phyloP scores from a whole-genome alignment of 768 basidiomycete genomes.

The Mycena vitilis region DNA sequence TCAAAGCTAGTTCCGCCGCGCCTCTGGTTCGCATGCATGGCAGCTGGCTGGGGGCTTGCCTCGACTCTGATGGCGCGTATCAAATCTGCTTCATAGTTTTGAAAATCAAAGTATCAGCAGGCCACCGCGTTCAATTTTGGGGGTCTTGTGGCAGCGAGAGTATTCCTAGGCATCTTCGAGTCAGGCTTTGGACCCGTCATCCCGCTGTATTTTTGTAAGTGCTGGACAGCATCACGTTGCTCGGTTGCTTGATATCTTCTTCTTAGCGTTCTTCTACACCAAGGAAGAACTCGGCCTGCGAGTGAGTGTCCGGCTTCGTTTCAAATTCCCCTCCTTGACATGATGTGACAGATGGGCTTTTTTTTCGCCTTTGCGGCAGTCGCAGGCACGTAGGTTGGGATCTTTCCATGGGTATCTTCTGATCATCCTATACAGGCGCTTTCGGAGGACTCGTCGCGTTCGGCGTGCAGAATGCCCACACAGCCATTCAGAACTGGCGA shows the following conservation, averaged over 20 bases:
- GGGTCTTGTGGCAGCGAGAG: not conserved
- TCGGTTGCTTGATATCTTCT: not conserved
- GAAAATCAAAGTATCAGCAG: not conserved
- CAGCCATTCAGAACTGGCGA: constrained; percentile 64
- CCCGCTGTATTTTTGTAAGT: constrained; percentile 81
- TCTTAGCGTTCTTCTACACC: constrained; percentile 80
- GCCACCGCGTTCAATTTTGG: constrained; percentile 8
- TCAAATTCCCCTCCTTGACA: not conserved
- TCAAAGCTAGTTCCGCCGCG: not conserved
- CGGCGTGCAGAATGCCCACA: constrained; percentile 73
- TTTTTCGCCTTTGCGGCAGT: constrained; percentile 90
- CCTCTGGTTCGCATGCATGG: not conserved
- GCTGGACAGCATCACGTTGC: not conserved
- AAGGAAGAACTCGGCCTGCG: constrained; percentile 78
- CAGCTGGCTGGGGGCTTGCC: not conserved
- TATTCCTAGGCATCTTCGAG: constrained; percentile 62
- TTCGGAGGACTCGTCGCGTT: constrained; percentile 89
- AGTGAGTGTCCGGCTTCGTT: constrained; percentile 44
- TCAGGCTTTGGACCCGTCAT: constrained; percentile 83
- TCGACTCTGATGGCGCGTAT: constrained; percentile 8
- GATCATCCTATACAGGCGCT: constrained; percentile 47
- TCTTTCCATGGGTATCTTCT: not conserved
- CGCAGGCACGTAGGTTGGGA: constrained; percentile 56
- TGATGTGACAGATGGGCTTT: constrained; percentile 64
- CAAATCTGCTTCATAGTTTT: no score